These are phyloP conservation scores for Globisporangium cylindrosporum DNA, from an alignment of 352 stramenopile species.

Conservation along the genomic window DNA sequence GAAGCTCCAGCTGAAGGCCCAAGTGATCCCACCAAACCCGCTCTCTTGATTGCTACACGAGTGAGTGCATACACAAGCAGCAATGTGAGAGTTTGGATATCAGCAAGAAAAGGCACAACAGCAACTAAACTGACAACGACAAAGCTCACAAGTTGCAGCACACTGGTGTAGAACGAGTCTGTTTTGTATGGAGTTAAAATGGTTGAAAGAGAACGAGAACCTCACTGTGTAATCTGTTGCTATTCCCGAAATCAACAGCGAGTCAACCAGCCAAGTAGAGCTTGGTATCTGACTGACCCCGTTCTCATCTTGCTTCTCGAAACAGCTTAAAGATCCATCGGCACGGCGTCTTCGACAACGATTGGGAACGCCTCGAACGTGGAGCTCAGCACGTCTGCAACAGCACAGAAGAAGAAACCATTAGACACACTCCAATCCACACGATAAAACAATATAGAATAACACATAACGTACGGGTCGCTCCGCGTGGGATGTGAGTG, in stretches of 20 bases:
- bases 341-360: conserved; percentile 69
- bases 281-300: too few species aligned
- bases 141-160: too few species aligned
- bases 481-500: conserved; percentile 76
- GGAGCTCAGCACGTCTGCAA: conserved; percentile 58
- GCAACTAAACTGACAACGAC: too few species aligned
- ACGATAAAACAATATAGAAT: conserved; percentile 2
- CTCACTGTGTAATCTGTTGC: too few species aligned
- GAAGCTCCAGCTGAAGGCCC: conserved; percentile 78
- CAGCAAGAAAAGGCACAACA: not conserved
- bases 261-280: not conserved
- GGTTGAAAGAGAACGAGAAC: too few species aligned
- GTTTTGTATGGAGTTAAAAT: too few species aligned
- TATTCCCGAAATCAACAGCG: too few species aligned
- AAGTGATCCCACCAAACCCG: conserved; percentile 44
- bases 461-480: conserved; percentile 56
- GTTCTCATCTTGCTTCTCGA: not conserved
- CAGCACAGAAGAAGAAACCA: too few species aligned
- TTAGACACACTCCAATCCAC: too few species aligned
- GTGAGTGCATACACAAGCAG: not conserved
- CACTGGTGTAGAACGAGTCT: too few species aligned
- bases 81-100: not conserved
- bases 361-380: conserved; percentile 75
- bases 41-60: conserved; percentile 3
- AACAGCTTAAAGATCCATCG: conserved; percentile 71